These are phyloP conservation scores for Eucalyptus curtisii DNA, from an alignment of 345 rosid genomes.

Conservation along the genomic window DNA sequence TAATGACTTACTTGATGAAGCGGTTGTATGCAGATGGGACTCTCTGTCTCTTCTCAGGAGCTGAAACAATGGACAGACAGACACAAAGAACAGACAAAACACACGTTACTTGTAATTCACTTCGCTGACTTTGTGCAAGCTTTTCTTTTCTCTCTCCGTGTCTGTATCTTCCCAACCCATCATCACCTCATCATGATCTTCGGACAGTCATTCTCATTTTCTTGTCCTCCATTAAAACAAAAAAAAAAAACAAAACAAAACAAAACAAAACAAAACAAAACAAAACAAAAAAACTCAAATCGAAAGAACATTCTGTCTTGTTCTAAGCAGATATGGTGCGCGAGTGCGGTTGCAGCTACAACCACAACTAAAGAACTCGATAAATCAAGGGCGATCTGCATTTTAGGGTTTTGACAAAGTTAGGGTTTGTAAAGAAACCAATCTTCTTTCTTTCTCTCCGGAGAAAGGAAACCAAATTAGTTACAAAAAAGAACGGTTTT, in stretches of 20 bases:
- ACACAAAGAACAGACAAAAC: slow-evolving; percentile 13
- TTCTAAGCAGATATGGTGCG: not conserved
- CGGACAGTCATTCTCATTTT: not conserved
- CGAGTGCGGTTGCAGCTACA: not conserved
- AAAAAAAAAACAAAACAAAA: too few species aligned
- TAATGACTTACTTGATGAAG: slow-evolving; percentile 79
- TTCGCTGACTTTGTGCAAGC: slow-evolving; percentile 17
- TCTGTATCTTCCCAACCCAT: slow-evolving; percentile 6
- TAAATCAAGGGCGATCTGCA: not conserved
- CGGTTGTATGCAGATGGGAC: slow-evolving; percentile 99
- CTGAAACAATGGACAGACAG: slow-evolving; percentile 38
- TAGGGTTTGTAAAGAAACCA: not conserved
- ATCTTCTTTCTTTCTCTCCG: not conserved
- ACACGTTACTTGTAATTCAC: slow-evolving; percentile 13
- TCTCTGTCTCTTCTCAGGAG: slow-evolving; percentile 99
- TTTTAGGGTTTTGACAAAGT: not conserved
- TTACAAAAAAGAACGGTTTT: not conserved
- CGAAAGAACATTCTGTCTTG: not conserved
- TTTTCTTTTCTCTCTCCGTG: not conserved
- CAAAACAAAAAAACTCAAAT: slow-evolving; percentile 15
- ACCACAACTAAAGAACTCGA: not conserved
- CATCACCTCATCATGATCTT: slow-evolving; percentile 12
- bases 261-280: not conserved
- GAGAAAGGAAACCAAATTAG: not conserved
- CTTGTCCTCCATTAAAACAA: not conserved